Evolutionary conservation across 805 yeast species (phyloP).

Genomic region (Zygoascus flipseniorum): DNA sequence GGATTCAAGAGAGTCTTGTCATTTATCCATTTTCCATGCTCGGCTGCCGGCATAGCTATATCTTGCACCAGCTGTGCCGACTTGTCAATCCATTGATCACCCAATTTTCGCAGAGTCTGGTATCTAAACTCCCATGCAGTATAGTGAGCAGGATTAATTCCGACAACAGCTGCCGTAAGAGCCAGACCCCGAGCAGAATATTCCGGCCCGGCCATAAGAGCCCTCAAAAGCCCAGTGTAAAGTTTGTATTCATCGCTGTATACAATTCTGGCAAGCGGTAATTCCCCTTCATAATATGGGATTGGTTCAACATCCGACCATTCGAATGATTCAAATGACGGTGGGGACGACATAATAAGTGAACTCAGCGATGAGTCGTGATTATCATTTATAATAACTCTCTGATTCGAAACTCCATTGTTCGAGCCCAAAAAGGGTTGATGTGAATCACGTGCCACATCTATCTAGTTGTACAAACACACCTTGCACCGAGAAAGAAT

Average conservation of each 20-base stretch:
- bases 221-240: conserved; percentile 54
- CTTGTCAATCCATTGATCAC: conserved; percentile 24
- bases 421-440: neutral
- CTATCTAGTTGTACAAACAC: neutral
- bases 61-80: neutral
- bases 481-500: no score
- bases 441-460: neutral
- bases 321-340: conserved; percentile 15
- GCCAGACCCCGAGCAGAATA: conserved; percentile 61
- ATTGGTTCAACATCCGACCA: conserved; percentile 30
- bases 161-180: conserved; percentile 56
- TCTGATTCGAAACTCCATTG: neutral
- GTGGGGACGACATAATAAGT: neutral
- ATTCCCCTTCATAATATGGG: conserved; percentile 21
- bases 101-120: conserved; percentile 23
- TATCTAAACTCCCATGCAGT: conserved; percentile 62
- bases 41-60: conserved; percentile 18
- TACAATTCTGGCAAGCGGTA: conserved; percentile 31
- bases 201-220: conserved; percentile 52
- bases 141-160: conserved; percentile 78
- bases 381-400: no score
- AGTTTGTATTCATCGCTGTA: conserved; percentile 64
- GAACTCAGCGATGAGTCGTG: no score
- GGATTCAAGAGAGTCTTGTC: conserved; percentile 63
- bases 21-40: conserved; percentile 76